These are phyloP conservation scores for Waltiozyma sp. DNA, from an alignment of 1,139 yeast species.

Conservation along the genomic window DNA sequence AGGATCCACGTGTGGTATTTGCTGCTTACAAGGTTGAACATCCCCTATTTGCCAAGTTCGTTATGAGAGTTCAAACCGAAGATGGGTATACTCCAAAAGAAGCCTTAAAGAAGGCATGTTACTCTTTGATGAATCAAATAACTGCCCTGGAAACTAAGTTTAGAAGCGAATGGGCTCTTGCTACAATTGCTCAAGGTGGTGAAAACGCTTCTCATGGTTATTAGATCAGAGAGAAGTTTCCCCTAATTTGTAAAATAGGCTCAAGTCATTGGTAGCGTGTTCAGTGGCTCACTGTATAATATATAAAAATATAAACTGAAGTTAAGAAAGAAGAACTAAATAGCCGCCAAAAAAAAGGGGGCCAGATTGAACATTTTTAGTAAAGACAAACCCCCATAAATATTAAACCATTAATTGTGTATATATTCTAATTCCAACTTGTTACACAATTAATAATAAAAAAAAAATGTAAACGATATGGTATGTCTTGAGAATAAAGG, in stretches of 20 bases:
- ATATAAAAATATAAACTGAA: too few species aligned
- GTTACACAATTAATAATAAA: too few species aligned
- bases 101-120: conserved; percentile 84
- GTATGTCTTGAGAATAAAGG: too few species aligned
- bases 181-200: conserved; percentile 59
- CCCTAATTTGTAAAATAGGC: not conserved
- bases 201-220: conserved; percentile 6
- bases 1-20: conserved; percentile 78
- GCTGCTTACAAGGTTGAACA: conserved; percentile 98
- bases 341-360: too few species aligned
- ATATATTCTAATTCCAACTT: too few species aligned
- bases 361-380: too few species aligned
- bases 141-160: conserved; percentile 66
- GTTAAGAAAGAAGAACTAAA: too few species aligned
- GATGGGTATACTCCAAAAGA: conserved; percentile 89
- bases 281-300: not conserved
- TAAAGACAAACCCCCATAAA: too few species aligned
- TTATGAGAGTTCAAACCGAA: conserved; percentile 89
- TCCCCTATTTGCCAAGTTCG: conserved; percentile 90
- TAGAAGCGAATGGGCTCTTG: conserved; percentile 86
- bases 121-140: conserved; percentile 68
- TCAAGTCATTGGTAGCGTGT: not conserved
- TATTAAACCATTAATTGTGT: too few species aligned
- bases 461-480: too few species aligned
- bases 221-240: not conserved